Conservation (phyloP, 1,139 yeast species). For the Candida anutae region DNA sequence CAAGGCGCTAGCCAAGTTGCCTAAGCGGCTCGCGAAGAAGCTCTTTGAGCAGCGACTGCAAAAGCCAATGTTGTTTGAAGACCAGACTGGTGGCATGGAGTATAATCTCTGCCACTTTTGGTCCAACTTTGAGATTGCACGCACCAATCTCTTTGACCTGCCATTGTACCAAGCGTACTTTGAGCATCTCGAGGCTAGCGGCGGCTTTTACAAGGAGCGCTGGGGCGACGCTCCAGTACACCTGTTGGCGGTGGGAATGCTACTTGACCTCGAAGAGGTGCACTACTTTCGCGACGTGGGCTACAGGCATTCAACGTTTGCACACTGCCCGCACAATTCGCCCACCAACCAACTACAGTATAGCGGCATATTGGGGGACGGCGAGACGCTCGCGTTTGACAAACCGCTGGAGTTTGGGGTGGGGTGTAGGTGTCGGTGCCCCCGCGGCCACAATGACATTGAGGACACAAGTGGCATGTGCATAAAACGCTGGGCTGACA, state of each 20-base stretch:
- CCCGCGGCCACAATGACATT: slow-evolving; percentile 39
- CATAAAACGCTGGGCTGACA: slow-evolving; percentile 46
- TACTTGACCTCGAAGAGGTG: slow-evolving; percentile 56
- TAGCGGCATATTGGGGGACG: slow-evolving; percentile 29
- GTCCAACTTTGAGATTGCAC: slow-evolving; percentile 90
- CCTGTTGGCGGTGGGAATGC: slow-evolving; percentile 72
- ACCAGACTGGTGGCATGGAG: slow-evolving; percentile 55
- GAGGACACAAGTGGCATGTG: slow-evolving; percentile 52
- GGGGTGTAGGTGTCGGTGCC: slow-evolving; percentile 86
- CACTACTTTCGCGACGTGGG: slow-evolving; percentile 92
- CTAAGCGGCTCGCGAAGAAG: slow-evolving; percentile 6
- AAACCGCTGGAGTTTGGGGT: slow-evolving; percentile 44
- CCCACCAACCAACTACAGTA: slow-evolving; percentile 41
- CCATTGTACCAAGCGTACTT: slow-evolving; percentile 58
- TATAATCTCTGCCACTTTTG: slow-evolving; percentile 85
- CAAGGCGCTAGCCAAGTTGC: slow-evolving; percentile 8
- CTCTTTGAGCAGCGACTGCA: slow-evolving; percentile 17
- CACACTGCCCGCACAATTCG: slow-evolving; percentile 77
- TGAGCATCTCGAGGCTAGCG: slow-evolving; percentile 54
- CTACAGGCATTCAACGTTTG: slow-evolving; percentile 67
- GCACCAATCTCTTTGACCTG: slow-evolving; percentile 64
- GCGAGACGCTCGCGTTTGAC: slow-evolving; percentile 28
- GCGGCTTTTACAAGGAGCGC: slow-evolving; percentile 80
- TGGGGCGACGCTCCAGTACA: slow-evolving; percentile 98
- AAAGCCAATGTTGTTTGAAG: slow-evolving; percentile 36